Conservation (phyloP, 2,329 filamentous ascomycete genomes). For the Colletotrichum cordylinicola region DNA sequence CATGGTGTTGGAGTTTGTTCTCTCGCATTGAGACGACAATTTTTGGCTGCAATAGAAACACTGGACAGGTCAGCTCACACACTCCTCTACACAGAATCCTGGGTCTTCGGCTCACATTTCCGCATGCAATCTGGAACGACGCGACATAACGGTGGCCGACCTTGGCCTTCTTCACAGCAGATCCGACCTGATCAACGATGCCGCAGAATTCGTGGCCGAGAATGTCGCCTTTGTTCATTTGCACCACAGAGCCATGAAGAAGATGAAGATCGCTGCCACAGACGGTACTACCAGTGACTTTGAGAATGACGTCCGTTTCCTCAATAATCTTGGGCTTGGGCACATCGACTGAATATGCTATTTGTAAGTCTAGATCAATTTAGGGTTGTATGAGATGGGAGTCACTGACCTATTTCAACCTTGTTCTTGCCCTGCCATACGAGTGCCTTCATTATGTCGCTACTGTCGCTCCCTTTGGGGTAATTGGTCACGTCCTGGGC, state of each 20-base stretch:
- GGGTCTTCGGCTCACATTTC: constrained; percentile 34
- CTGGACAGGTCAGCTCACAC: constrained; percentile 26
- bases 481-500: constrained; percentile 75
- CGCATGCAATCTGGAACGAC: constrained; percentile 83
- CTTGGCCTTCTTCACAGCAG: constrained; percentile 57
- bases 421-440: constrained; percentile 84
- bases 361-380: background rate
- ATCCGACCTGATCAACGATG: constrained; percentile 60
- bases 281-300: constrained; percentile 70
- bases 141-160: constrained; percentile 77
- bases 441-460: constrained; percentile 78
- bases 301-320: constrained; percentile 78
- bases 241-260: constrained; percentile 60
- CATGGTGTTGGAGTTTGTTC: constrained; percentile 76
- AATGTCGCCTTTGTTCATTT: constrained; percentile 70
- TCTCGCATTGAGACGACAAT: constrained; percentile 79
- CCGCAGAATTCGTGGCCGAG: constrained; percentile 69
- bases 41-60: constrained; percentile 84
- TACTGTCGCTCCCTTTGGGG: constrained; percentile 45
- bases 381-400: background rate
- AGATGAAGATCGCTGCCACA: constrained; percentile 66
- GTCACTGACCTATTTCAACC: constrained; percentile 65
- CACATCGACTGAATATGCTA: constrained; percentile 55
- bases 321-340: constrained; percentile 77
- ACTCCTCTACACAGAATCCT: rapidly evolving